A percentile compares a stretch with the other conserved stretches of the same genome.
Evolutionary conservation across 164 flowering plant species (phyloP).

Genomic region (Akebia trifoliata): DNA sequence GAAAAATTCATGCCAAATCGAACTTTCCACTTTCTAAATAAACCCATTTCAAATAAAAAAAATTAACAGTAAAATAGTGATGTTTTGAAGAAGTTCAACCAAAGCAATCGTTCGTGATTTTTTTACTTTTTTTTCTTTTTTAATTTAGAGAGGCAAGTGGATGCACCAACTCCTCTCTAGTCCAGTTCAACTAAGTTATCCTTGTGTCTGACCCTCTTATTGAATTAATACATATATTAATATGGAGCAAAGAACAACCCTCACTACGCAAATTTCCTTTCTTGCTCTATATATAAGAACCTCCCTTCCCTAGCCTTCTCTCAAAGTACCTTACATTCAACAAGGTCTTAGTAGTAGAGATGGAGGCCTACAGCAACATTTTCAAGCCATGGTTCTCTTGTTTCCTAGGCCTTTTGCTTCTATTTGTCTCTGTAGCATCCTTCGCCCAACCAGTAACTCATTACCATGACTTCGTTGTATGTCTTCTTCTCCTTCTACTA

Average conservation of each 20-base stretch:
- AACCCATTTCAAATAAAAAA: too few relatives aligned
- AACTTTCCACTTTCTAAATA: too few relatives aligned
- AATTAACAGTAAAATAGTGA: too few relatives aligned
- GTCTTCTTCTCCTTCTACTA: slow-evolving; percentile 10
- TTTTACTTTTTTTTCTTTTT: slow-evolving; percentile 1
- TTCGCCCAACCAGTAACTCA: slow-evolving; percentile 27
- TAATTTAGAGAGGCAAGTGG: slow-evolving; percentile 3
- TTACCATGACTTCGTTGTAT: slow-evolving; percentile 53
- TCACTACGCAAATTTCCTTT: slow-evolving; percentile 2
- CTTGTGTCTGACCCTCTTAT: background rate
- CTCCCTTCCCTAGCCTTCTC: slow-evolving; percentile 12
- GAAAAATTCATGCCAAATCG: too few relatives aligned
- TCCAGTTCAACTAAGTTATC: background rate
- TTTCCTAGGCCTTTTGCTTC: slow-evolving; percentile 7
- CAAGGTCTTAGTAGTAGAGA: background rate
- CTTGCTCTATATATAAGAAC: slow-evolving; percentile 20
- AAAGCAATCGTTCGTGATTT: background rate
- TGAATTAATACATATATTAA: background rate
- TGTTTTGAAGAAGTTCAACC: background rate
- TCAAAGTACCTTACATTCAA: background rate
- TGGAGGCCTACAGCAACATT: slow-evolving; percentile 7
- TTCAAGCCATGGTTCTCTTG: slow-evolving; percentile 3
- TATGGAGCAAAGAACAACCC: slow-evolving; percentile 40
- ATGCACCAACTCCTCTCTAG: slow-evolving; percentile 7
- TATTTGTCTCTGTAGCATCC: slow-evolving; percentile 12